Conservation (phyloP, 2,329 filamentous ascomycete genomes). For the Epichloe glyceriae region DNA sequence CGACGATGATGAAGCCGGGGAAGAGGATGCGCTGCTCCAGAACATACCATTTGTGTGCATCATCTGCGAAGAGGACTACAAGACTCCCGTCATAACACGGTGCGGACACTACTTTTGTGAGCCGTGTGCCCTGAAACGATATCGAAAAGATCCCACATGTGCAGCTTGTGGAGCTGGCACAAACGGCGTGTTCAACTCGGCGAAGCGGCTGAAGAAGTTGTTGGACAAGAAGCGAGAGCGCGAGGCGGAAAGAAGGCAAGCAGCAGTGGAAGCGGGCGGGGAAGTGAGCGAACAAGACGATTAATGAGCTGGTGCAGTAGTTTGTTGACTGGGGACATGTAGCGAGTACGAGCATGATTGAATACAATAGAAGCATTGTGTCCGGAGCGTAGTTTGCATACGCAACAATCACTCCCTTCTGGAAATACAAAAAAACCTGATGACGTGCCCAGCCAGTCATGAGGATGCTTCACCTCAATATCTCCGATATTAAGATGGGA, state of each 20-base stretch:
- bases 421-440: not conserved
- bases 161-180: slow-evolving; percentile 77
- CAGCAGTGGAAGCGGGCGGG: slow-evolving; percentile 37
- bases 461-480: not conserved
- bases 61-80: slow-evolving; percentile 70
- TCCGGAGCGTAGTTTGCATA: not conserved
- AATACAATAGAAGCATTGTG: not conserved
- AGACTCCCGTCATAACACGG: slow-evolving; percentile 69
- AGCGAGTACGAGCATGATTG: not conserved
- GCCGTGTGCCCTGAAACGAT: slow-evolving; percentile 72
- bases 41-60: slow-evolving; percentile 84
- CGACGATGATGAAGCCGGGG: slow-evolving; percentile 41
- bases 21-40: slow-evolving; percentile 54
- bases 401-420: not conserved
- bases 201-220: slow-evolving; percentile 70
- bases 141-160: slow-evolving; percentile 76
- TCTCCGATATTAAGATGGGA: not conserved
- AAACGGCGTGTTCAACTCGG: slow-evolving; percentile 78
- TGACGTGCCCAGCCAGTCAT: not conserved
- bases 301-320: slow-evolving; percentile 1
- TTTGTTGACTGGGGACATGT: no score
- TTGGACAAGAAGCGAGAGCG: slow-evolving; percentile 59
- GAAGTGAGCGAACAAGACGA: slow-evolving; percentile 33
- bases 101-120: slow-evolving; percentile 97
- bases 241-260: slow-evolving; percentile 43